Base-by-base conservation (phyloP, 257 asterid genomes). In the Ophiorrhiza pumila region DNA sequence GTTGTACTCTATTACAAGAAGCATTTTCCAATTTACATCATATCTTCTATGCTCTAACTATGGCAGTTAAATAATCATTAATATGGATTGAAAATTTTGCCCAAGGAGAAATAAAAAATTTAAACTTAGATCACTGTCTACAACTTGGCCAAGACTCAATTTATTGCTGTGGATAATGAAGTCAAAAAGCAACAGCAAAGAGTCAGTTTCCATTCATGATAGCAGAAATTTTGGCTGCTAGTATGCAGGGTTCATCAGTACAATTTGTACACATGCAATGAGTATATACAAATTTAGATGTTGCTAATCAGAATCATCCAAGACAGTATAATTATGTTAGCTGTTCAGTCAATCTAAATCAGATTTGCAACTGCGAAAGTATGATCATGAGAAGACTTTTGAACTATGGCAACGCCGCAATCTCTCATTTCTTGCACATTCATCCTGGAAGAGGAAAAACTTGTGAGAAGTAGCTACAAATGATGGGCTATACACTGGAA, bases 381-480 rank as follows among this genome's bases (percentile, higher is more conserved):
- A 55, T n/a, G n/a, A n/a, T 74, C 50, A 67, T 15, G 62, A 58
- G 22, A 43, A 32, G 20, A 32, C 34, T 29, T 29, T 32, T 60
- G 27, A 59, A 9, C 74, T 31, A n/a, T 57, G 74, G 35, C 46
- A 31, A 5, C 27, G 76, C 18, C 63, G 79, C 42, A 78, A 65
- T 60, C 45, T 53, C 60, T 78, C 82, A 73, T 78, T 78, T 63
- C 67, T 68, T 14, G 57, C 45, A 53, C 76, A 74, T 61, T 78
- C 82, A 58, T 78, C 82, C 82, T 78, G 76, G 9, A 69, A 74
- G 12, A 37, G 59, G 59, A 47, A 46, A 68, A 50, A 45, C 18
- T 32, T 8, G 27, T 58, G 66, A 50, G 52, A 50, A 14, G 18
- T 56, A 23, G 58, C 4, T 37, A 32, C 50, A n/a, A 22, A 34